Conservation (phyloP, 2,329 filamentous ascomycete species). For the Aspergillus piperis region DNA sequence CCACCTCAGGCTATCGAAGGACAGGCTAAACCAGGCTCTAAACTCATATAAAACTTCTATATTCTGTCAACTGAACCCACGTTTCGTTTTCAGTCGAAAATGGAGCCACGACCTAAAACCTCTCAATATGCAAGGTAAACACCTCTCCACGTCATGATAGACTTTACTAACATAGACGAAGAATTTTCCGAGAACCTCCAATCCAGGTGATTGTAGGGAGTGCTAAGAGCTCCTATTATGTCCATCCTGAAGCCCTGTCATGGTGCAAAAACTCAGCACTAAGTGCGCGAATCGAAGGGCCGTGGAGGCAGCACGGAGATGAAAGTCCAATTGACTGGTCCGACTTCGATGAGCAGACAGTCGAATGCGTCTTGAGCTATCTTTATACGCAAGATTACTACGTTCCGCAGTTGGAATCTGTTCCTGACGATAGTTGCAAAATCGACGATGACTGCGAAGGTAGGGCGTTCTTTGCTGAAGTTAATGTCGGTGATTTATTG, state of each 20-base stretch:
- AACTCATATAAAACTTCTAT: no score
- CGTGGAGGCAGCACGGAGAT: constrained; percentile 4
- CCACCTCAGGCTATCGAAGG: no score
- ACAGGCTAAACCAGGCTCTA: rapidly evolving
- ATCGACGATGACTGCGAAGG: background rate
- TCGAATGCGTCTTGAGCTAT: background rate
- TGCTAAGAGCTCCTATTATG: no score
- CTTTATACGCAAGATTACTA: background rate
- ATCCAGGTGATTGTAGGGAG: no score
- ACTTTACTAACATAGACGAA: no score
- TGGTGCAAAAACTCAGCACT: background rate
- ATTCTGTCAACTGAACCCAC: no score
- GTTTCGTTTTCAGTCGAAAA: no score
- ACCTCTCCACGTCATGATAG: no score
- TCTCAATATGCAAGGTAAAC: no score
- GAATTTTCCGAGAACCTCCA: no score
- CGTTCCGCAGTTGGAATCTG: background rate
- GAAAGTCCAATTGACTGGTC: constrained; percentile 1
- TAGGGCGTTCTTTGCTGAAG: background rate
- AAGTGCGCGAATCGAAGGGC: background rate
- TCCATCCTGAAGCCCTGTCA: no score
- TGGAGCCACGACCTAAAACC: no score
- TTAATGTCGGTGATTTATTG: rapidly evolving
- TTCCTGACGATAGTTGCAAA: background rate
- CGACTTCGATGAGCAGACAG: constrained; percentile 4